Evolutionary conservation across 2,329 filamentous ascomycete species (phyloP).

Genomic region (Paecilomyces niveus): DNA sequence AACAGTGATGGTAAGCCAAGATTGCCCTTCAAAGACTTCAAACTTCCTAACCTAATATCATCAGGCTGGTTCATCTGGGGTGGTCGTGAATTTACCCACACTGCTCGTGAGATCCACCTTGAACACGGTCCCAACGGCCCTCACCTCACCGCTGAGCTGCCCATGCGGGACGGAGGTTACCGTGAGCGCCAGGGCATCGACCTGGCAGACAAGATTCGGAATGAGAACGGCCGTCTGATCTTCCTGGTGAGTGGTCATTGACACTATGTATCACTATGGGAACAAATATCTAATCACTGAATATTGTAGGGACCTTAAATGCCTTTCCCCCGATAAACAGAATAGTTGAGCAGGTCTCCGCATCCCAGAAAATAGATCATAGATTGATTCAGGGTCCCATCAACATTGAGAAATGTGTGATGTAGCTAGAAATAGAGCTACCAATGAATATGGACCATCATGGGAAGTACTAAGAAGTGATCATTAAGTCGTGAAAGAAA

Average conservation of each 20-base stretch:
- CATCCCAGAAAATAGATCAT: neutral
- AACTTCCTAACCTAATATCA: neutral
- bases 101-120: constrained; percentile 8
- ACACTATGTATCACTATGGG: neutral
- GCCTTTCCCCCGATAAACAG: neutral
- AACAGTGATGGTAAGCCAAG: neutral
- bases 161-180: constrained; percentile 6
- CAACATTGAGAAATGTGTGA: neutral
- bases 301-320: neutral
- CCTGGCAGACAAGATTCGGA: constrained; percentile 12
- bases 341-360: neutral
- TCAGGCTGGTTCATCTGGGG: constrained; percentile 16
- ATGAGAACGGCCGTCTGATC: constrained; percentile 9
- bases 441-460: neutral
- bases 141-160: constrained; percentile 11
- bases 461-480: neutral
- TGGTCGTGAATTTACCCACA: constrained; percentile 11
- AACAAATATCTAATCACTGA: neutral
- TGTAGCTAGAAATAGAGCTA: neutral
- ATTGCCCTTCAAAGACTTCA: neutral
- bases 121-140: constrained; percentile 9
- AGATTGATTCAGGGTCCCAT: neutral
- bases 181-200: constrained; percentile 11
- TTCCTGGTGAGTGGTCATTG: constrained; percentile 6
- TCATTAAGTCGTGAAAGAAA: neutral